Conservation (phyloP, 371 early-diverging fungal species). For the Sporodiniella umbellata region DNA sequence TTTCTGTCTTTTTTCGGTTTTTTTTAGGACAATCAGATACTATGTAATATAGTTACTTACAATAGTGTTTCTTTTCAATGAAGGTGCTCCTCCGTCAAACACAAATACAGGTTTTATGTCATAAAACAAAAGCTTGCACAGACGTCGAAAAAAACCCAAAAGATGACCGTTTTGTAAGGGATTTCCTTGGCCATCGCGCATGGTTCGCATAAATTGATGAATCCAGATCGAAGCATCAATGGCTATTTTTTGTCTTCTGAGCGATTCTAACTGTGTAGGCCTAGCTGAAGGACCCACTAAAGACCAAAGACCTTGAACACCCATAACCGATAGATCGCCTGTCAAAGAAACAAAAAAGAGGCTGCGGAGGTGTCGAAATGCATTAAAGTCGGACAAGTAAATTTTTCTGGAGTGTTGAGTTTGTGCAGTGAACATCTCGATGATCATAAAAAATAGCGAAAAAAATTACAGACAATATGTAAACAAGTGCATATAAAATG, state of each 20-base stretch:
- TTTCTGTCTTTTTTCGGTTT: conserved; percentile 38
- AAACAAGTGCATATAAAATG: no score
- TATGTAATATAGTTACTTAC: no score
- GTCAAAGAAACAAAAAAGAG: neutral
- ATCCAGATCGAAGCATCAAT: conserved; percentile 98
- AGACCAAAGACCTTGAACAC: conserved; percentile 95
- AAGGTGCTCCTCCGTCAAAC: conserved; percentile 91
- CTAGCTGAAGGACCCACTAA: conserved; percentile 81
- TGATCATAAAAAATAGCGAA: no score
- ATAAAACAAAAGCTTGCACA: conserved; percentile 91
- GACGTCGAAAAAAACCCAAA: conserved; percentile 90
- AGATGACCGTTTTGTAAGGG: conserved; percentile 81
- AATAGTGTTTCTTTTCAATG: conserved; percentile 77
- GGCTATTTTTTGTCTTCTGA: conserved; percentile 75
- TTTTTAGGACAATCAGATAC: no score
- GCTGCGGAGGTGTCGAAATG: neutral
- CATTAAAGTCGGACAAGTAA: no score
- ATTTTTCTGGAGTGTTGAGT: no score
- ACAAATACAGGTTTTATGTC: conserved; percentile 94
- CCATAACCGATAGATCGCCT: conserved; percentile 71
- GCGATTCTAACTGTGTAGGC: conserved; percentile 75
- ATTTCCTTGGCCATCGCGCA: conserved; percentile 87
- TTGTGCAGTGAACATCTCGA: no score
- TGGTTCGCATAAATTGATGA: conserved; percentile 91
- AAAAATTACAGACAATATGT: no score